These are phyloP conservation scores for Trypanosoma caninum DNA, from an alignment of 208 protist species.

Conservation along the genomic window DNA sequence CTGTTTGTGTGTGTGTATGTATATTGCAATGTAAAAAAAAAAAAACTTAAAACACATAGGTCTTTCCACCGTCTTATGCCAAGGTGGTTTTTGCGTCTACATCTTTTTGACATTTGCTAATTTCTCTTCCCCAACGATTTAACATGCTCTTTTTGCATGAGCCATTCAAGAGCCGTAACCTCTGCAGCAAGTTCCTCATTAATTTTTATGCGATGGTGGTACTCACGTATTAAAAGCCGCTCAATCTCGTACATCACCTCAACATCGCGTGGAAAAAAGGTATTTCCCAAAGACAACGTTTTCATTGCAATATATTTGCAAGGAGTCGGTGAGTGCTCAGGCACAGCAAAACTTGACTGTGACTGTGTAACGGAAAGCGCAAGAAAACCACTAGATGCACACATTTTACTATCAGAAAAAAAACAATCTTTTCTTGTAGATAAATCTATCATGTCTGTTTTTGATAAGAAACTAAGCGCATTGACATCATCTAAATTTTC, in stretches of 20 bases:
- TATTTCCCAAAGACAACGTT: background rate
- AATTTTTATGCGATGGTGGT: slow-evolving; percentile 24
- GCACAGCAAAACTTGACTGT: too few relatives aligned
- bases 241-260: slow-evolving; percentile 42
- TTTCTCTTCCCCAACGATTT: background rate
- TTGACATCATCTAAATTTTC: background rate
- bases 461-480: too few relatives aligned
- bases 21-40: background rate
- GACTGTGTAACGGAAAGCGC: too few relatives aligned
- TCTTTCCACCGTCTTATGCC: background rate
- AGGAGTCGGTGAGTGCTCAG: too few relatives aligned
- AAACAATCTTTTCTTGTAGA: too few relatives aligned
- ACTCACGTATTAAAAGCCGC: slow-evolving; percentile 50
- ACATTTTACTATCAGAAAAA: too few relatives aligned
- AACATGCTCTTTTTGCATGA: slow-evolving; percentile 8
- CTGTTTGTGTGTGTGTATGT: too few relatives aligned
- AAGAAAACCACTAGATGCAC: too few relatives aligned
- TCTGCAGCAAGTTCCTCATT: slow-evolving; percentile 16
- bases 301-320: background rate
- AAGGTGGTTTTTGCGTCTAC: background rate
- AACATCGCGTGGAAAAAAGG: slow-evolving; percentile 2
- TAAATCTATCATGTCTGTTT: too few relatives aligned
- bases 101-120: background rate
- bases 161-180: slow-evolving; percentile 1
- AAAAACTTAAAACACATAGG: background rate